Evolutionary conservation across 2,329 filamentous ascomycete genomes (phyloP), one percentile per base, ranked within the genome.

Genomic region (Sclerotinia trifoliorum): DNA sequence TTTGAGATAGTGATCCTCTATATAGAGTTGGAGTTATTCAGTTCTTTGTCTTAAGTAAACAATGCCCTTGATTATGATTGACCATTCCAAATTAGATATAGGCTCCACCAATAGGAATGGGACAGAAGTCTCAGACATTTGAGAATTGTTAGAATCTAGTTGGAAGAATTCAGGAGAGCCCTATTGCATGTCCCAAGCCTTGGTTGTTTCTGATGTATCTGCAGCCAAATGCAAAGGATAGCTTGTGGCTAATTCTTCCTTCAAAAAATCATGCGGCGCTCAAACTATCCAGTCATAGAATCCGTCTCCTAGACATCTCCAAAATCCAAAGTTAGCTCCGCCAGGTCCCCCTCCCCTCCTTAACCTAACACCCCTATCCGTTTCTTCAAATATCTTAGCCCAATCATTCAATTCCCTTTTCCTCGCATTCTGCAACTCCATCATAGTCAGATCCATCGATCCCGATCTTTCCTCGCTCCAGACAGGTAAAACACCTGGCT

Each of bases 381-480:
- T 74, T 29, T 68, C 67, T 52, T 55, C 70, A 32, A 79, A 73
- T n/a, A 80, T 48, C 1, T 69, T 69, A n/a, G 68, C 73, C 75
- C 75, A 79, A 32, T 79, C 78, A 0, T 72, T 73, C 58, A 77
- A 48, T n/a, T 76, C 75, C 24, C 64, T 79, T 64, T 79, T 78
- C 39, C 71, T 70, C 10, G 73, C 74, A 71, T 79, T 79, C 21
- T 78, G 76, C 2, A 72, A 67, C 70, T 77, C 73, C 68, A 78
- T 51, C 75, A 79, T 78, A 1, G 73, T 75, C 72, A 79, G 62
- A 69, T 80, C 78, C 48, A 76, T 63, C 0, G 54, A 69, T 66
- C 64, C 64, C 64, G 70, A 17, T 29, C 24, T 52, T n/a, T 66
- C 67, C 21, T 71, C 65, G 2, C 55, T 21, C 52, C 39, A 68